A percentile compares a stretch with the other conserved stretches of the same genome.
phyloP scores from a whole-genome alignment of 2,329 filamentous ascomycete genomes.

The Domatiomyces globalis region DNA sequence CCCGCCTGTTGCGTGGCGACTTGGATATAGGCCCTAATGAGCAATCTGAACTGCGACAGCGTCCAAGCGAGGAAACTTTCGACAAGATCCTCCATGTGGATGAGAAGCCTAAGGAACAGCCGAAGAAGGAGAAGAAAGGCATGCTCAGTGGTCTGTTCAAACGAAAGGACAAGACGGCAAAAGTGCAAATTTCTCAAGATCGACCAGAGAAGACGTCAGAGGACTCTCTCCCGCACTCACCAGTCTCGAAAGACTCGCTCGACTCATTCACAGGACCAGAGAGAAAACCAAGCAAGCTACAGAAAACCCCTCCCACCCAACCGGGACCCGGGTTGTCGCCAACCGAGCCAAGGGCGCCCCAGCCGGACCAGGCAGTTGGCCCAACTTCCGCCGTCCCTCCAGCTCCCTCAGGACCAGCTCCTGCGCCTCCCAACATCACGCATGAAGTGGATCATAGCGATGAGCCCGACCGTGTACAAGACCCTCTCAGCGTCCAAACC shows the following conservation, averaged over 20 bases:
- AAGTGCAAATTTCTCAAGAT: conserved; percentile 34
- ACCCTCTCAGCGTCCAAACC: neutral
- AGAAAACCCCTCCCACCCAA: conserved; percentile 45
- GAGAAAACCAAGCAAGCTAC: conserved; percentile 51
- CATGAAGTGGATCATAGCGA: conserved; percentile 7
- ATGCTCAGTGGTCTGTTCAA: conserved; percentile 60
- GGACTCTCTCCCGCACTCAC: conserved; percentile 37
- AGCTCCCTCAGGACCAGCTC: conserved; percentile 7
- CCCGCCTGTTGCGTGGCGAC: conserved; percentile 79
- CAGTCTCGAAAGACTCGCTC: conserved; percentile 31
- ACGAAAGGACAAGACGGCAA: conserved; percentile 48
- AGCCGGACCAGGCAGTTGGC: conserved; percentile 25
- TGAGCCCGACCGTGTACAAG: conserved; percentile 1
- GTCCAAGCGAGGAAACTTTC: conserved; percentile 60
- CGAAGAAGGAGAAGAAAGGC: conserved; percentile 58
- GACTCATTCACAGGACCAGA: conserved; percentile 34
- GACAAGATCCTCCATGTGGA: conserved; percentile 47
- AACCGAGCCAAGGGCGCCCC: conserved; percentile 14
- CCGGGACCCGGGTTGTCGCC: conserved; percentile 22
- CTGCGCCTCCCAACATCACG: conserved; percentile 9
- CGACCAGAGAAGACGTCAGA: conserved; percentile 46
- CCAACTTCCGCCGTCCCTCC: conserved; percentile 2
- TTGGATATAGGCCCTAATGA: conserved; percentile 67
- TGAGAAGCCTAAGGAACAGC: conserved; percentile 59
- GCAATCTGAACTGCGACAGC: conserved; percentile 54